These are phyloP conservation scores for Chlamydomonas incerta DNA, from an alignment of 139 green algal species.

Conservation along the genomic window DNA sequence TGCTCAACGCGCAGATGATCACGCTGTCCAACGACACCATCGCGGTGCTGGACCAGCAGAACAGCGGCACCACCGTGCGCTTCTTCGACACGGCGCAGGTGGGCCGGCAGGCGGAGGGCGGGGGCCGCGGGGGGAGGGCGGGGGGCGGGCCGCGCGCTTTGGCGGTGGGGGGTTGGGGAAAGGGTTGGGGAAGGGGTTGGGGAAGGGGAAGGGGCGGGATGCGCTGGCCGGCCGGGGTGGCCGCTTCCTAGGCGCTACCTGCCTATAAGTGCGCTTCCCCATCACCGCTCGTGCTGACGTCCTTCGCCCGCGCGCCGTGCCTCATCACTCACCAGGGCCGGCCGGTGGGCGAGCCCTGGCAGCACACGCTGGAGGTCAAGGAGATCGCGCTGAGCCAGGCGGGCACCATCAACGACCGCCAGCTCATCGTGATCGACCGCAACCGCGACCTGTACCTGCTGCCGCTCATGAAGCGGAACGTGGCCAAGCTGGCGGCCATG, in stretches of 20 bases:
- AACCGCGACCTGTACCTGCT: conserved; percentile 83
- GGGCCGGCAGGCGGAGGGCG: too few species aligned
- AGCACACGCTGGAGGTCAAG: conserved; percentile 68
- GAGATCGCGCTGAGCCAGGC: conserved; percentile 72
- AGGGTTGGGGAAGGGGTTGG: too few species aligned
- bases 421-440: conserved; percentile 78
- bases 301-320: too few species aligned
- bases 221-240: too few species aligned
- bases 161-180: too few species aligned
- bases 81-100: conserved; percentile 79
- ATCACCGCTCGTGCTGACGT: too few species aligned
- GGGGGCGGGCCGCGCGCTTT: too few species aligned
- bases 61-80: conserved; percentile 52
- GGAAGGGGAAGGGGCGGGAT: too few species aligned
- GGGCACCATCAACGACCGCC: conserved; percentile 60
- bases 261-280: too few species aligned
- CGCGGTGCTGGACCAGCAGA: conserved; percentile 69
- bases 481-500: conserved; percentile 79
- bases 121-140: too few species aligned
- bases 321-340: conserved; percentile 46
- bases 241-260: too few species aligned
- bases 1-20: conserved; percentile 72
- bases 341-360: conserved; percentile 60
- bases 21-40: conserved; percentile 78
- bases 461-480: conserved; percentile 50